Percentiles rank a stretch among this genome's conserved stretches.
phyloP scores from a whole-genome alignment of 176 grass and related monocot species.

The Lolium perenne region DNA sequence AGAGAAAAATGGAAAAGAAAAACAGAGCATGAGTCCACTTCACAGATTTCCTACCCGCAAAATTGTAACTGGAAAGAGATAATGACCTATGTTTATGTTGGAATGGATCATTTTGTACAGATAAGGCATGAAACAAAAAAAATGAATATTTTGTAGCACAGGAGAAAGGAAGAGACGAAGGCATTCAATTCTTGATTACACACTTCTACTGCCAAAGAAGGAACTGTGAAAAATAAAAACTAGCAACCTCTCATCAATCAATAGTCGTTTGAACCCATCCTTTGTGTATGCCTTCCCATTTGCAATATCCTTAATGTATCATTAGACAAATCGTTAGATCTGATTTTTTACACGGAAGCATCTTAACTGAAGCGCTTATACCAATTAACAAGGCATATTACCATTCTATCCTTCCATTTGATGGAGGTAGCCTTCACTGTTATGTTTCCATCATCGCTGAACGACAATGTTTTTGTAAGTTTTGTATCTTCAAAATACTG shows the following conservation, averaged over 20 bases:
- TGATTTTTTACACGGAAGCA: background rate
- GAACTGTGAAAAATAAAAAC: slow-evolving; percentile 15
- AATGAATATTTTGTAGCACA: background rate
- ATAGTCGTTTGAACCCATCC: slow-evolving; percentile 63
- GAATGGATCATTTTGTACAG: background rate
- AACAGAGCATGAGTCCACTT: slow-evolving; percentile 20
- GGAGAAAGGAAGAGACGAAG: background rate
- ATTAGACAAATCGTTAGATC: slow-evolving; percentile 30
- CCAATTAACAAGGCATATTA: slow-evolving; percentile 32
- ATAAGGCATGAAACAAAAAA: background rate
- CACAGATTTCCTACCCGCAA: slow-evolving; percentile 4
- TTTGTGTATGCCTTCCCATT: slow-evolving; percentile 56
- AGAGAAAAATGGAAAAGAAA: slow-evolving; percentile 27
- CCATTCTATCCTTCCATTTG: slow-evolving; percentile 90
- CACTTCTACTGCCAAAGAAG: background rate
- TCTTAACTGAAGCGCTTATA: background rate
- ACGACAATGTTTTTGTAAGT: slow-evolving; percentile 68
- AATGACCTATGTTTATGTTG: background rate
- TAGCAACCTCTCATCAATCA: slow-evolving; percentile 70
- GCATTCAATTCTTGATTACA: background rate
- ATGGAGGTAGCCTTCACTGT: slow-evolving; percentile 72
- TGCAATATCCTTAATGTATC: slow-evolving; percentile 68
- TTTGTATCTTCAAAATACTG: slow-evolving; percentile 85
- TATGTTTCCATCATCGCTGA: slow-evolving; percentile 64
- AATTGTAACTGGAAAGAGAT: slow-evolving; percentile 3